phyloP scores from a whole-genome alignment of 129 eudicot genomes.

The Deinandra increscens region DNA sequence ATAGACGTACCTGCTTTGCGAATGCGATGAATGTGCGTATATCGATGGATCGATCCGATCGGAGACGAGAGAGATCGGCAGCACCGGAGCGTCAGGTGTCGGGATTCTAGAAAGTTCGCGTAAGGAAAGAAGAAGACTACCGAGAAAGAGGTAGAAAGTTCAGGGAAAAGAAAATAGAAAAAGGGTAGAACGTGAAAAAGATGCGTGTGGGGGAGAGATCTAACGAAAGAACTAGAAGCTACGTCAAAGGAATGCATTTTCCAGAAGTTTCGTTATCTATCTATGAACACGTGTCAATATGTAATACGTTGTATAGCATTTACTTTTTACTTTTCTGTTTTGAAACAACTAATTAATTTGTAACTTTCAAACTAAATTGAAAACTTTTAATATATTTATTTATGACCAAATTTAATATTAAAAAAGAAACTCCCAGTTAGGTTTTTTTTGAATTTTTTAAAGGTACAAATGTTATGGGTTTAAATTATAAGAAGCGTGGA shows the following conservation, averaged over 20 bases:
- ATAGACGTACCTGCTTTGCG: not conserved
- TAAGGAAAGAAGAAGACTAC: not conserved
- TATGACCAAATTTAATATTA: not conserved
- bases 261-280: slow-evolving; percentile 46
- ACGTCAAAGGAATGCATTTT: not conserved
- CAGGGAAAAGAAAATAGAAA: not conserved
- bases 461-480: no score
- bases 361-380: not conserved
- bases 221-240: slow-evolving; percentile 43
- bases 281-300: slow-evolving; percentile 25
- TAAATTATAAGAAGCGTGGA: no score
- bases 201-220: not conserved
- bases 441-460: no score
- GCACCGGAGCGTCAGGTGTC: slow-evolving; percentile 1
- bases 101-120: slow-evolving; percentile 64
- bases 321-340: not conserved
- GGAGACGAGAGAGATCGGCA: not conserved
- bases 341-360: not conserved
- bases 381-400: not conserved
- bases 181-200: not conserved
- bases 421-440: no score
- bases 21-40: slow-evolving; percentile 1
- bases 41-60: not conserved
- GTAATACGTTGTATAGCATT: not conserved
- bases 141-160: slow-evolving; percentile 3